Evolutionary conservation across 768 basidiomycete genomes (phyloP).

Genomic region (Crassisporium funariophilum): DNA sequence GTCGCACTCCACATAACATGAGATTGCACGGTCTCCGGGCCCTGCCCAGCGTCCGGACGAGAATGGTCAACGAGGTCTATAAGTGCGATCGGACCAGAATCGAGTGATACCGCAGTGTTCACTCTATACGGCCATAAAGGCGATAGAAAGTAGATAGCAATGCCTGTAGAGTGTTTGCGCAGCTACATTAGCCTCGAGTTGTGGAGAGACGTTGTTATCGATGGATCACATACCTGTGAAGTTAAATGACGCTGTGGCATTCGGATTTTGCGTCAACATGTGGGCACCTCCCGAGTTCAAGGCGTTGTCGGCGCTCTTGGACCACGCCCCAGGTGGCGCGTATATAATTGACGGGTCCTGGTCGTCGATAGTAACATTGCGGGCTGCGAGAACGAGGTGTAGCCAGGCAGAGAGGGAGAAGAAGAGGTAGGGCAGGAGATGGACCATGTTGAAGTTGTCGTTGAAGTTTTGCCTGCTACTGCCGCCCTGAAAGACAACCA

Average conservation of each 20-base stretch:
- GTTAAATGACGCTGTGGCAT: conserved; percentile 41
- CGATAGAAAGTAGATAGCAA: conserved; percentile 44
- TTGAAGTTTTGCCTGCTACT: neutral
- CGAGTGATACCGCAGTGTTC: conserved; percentile 41
- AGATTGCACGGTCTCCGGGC: conserved; percentile 40
- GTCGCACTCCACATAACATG: conserved; percentile 39
- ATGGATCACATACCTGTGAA: conserved; percentile 48
- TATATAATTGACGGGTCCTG: conserved; percentile 33
- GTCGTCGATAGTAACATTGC: conserved; percentile 38
- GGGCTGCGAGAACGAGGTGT: conserved; percentile 16
- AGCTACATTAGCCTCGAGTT: too few species aligned
- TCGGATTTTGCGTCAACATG: conserved; percentile 32
- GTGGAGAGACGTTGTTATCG: too few species aligned
- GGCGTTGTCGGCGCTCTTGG: conserved; percentile 26
- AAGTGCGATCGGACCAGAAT: conserved; percentile 31
- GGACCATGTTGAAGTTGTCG: neutral
- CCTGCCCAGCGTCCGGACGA: conserved; percentile 27
- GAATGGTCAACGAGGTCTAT: conserved; percentile 43
- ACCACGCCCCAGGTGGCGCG: conserved; percentile 33
- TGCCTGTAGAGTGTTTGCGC: conserved; percentile 38
- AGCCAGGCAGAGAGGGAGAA: conserved; percentile 6
- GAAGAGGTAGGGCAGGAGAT: conserved; percentile 7
- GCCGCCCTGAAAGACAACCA: too few species aligned
- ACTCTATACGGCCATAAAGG: conserved; percentile 50
- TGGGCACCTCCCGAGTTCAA: conserved; percentile 37